Conservation (phyloP, 768 basidiomycete species). For the Amanita muscaria region DNA sequence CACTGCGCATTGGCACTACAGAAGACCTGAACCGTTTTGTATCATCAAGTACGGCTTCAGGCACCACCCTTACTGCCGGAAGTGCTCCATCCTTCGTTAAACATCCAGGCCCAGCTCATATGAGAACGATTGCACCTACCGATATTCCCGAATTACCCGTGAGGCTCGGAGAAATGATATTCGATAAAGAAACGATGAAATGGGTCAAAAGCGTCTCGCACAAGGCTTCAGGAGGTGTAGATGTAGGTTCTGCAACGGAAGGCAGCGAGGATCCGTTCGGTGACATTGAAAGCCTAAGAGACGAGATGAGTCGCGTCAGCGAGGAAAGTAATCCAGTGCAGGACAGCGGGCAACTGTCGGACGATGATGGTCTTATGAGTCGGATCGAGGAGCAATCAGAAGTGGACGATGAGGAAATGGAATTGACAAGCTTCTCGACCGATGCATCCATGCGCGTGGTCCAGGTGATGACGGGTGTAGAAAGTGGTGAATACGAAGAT, state of each 20-base stretch:
- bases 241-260: slow-evolving; percentile 26
- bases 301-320: slow-evolving; percentile 34
- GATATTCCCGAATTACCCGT: slow-evolving; percentile 74
- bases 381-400: slow-evolving; percentile 41
- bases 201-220: slow-evolving; percentile 65
- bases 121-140: slow-evolving; percentile 71
- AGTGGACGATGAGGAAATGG: slow-evolving; percentile 54
- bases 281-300: slow-evolving; percentile 80
- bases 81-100: slow-evolving; percentile 81
- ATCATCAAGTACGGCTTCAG: slow-evolving; percentile 77
- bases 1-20: slow-evolving; percentile 42
- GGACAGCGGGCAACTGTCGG: slow-evolving; percentile 8
- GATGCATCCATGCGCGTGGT: slow-evolving; percentile 52
- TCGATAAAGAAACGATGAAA: slow-evolving; percentile 72
- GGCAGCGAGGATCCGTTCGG: slow-evolving; percentile 85
- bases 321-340: slow-evolving; percentile 10
- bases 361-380: slow-evolving; percentile 24
- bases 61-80: slow-evolving; percentile 62
- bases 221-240: slow-evolving; percentile 17
- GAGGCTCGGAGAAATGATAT: slow-evolving; percentile 80
- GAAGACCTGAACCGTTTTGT: slow-evolving; percentile 85
- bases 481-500: slow-evolving; percentile 26
- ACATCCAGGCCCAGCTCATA: slow-evolving; percentile 69
- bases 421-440: slow-evolving; percentile 64
- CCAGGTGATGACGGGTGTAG: slow-evolving; percentile 38